phyloP scores from a whole-genome alignment of 164 flowering plant genomes.

The Tetrastigma voinierianum region DNA sequence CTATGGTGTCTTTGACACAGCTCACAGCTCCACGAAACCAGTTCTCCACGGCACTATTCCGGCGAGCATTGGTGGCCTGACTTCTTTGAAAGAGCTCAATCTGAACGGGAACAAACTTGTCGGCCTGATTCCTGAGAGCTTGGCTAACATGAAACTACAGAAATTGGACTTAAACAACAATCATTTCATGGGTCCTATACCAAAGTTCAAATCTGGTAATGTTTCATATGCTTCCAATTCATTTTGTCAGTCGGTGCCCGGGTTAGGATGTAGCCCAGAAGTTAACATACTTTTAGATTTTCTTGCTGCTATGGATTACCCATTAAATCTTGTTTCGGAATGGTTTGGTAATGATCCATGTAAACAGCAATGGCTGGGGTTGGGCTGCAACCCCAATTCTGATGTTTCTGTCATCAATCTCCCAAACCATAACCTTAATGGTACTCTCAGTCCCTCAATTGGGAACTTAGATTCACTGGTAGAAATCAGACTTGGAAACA shows the following conservation, averaged over 20 bases:
- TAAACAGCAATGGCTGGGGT: constrained; percentile 57
- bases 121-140: constrained; percentile 58
- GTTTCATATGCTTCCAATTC: constrained; percentile 33
- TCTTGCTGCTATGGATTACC: constrained; percentile 55
- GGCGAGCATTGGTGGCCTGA: constrained; percentile 41
- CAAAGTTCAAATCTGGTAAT: constrained; percentile 41
- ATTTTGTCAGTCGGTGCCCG: constrained; percentile 57
- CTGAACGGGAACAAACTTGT: constrained; percentile 66
- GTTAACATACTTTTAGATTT: constrained; percentile 68
- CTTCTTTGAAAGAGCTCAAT: constrained; percentile 54
- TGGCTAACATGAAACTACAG: constrained; percentile 41
- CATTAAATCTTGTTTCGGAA: constrained; percentile 38
- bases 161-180: constrained; percentile 57
- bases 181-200: constrained; percentile 57
- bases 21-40: constrained; percentile 78
- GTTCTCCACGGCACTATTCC: constrained; percentile 78
- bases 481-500: constrained; percentile 49
- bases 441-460: constrained; percentile 70
- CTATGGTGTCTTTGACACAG: constrained; percentile 46
- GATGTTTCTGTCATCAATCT: constrained; percentile 53
- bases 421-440: constrained; percentile 51
- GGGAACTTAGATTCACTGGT: constrained; percentile 52
- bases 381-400: constrained; percentile 38
- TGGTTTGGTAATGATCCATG: constrained; percentile 88
- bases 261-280: constrained; percentile 55